Base-by-base conservation (phyloP, 116 monocot species). In the Zostera marina region DNA sequence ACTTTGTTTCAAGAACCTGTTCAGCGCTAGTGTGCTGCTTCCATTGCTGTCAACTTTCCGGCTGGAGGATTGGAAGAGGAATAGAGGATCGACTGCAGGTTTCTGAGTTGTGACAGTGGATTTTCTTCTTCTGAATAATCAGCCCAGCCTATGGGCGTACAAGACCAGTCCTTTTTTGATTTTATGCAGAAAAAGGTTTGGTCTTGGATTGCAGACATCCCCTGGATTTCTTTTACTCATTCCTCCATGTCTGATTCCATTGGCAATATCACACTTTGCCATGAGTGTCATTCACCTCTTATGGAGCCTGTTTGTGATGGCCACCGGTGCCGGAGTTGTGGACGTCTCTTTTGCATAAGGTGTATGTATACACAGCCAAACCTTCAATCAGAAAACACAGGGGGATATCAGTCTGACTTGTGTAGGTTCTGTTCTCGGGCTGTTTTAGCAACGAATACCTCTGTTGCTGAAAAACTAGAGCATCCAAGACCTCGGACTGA, bases 151-250 rank as follows among this genome's bases (percentile, higher is more conserved):
- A 70, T 70, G 70, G 70, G 63, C 62, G 38, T 70, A 46, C 14
- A 42, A 44, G 43, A 61, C 22, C 52, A 0, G 26, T 53, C 61
- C 2, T 53, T 69, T 11, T 44, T 69, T 42, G 43, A 47, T 23
- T 9, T 32, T 15, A 21, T 66, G 17, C 66, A 59, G 58, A 48
- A 13, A 20, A 70, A 70, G 55, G 54, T 62, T 15, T 19, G 44
- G 47, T 70, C 63, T 38, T 70, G 70, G 70, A 44, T 70, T 38
- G 24, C 56, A 7, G 67, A 59, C 51, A 42, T 64, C 22, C 32
- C 54, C 17, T 64, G 43, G 53, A 42, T 64, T 54, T 64, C 64
- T 4, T 67, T 11, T 54, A 26, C 20, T 41, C 38, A 63, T 4
- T 41, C 23, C 16, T 44, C 38, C 19, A 62, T 70, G 54, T 54